These are phyloP conservation scores for Neospora caninum DNA, from an alignment of 169 alveolate species.

Conservation along the genomic window DNA sequence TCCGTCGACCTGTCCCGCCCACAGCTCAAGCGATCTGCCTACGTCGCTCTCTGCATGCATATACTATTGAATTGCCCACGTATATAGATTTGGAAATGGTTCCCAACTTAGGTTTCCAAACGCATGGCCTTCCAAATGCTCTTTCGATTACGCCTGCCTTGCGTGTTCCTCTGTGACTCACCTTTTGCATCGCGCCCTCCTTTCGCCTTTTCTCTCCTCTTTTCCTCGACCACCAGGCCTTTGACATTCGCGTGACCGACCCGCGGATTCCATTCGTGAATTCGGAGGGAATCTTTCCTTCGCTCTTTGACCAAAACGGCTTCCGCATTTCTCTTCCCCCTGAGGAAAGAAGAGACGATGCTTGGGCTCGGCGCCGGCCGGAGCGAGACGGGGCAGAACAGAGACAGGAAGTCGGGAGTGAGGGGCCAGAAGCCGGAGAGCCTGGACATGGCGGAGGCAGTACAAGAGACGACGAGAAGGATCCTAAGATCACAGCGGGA, in stretches of 20 bases:
- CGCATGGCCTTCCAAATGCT: no score
- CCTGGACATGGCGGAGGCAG: no score
- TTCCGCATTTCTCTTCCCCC: background rate
- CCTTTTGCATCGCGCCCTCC: background rate
- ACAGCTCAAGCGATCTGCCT: no score
- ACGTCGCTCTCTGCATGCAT: no score
- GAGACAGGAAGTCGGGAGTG: no score
- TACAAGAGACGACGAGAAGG: no score
- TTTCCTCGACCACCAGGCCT: background rate
- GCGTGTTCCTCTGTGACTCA: background rate
- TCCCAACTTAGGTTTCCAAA: no score
- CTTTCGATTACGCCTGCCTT: no score
- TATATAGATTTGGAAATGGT: no score
- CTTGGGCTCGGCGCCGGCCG: constrained; percentile 35
- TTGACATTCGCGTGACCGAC: background rate
- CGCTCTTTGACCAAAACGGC: constrained; percentile 31
- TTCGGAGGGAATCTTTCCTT: constrained; percentile 8
- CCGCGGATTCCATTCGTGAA: background rate
- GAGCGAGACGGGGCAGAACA: background rate
- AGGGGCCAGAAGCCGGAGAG: no score
- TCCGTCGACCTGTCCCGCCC: background rate
- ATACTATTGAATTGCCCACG: no score
- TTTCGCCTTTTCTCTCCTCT: background rate
- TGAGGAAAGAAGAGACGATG: background rate
- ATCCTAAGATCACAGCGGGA: no score